Percentiles rank a stretch among this genome's conserved stretches.
These are phyloP conservation scores for Bryopsis sp. DNA, from an alignment of 139 green algal species.

Conservation along the genomic window DNA sequence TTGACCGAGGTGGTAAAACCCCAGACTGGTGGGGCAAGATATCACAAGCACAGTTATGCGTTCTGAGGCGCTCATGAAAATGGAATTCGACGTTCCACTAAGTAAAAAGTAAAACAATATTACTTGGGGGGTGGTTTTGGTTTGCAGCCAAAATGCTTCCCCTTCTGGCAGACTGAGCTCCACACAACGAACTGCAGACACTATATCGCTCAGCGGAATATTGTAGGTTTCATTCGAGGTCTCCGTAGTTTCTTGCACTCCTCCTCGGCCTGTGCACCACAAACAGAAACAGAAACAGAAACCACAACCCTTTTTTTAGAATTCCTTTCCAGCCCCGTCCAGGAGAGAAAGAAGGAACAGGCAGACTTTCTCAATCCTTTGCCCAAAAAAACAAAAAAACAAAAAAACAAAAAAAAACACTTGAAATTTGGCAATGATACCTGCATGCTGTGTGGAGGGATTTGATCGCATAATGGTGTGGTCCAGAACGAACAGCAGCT, in stretches of 20 bases:
- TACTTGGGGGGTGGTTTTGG: neutral
- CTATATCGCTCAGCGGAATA: neutral
- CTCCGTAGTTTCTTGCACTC: neutral
- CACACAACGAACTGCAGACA: conserved; percentile 23
- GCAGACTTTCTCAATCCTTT: neutral
- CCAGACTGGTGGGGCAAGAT: neutral
- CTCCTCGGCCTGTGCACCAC: neutral
- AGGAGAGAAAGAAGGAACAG: conserved; percentile 2
- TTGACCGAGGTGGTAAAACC: neutral
- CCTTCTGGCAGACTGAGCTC: conserved; percentile 55
- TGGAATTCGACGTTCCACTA: neutral
- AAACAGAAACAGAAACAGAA: too few species aligned
- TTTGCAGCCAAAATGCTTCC: conserved; percentile 47
- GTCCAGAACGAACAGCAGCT: conserved; percentile 51
- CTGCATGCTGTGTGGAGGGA: conserved; percentile 25
- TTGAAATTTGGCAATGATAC: too few species aligned
- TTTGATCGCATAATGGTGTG: conserved; percentile 31
- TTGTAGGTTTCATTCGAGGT: neutral
- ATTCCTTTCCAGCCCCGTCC: neutral
- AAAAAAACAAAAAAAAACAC: too few species aligned
- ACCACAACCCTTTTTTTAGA: neutral
- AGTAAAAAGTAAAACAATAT: neutral
- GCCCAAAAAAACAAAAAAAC: too few species aligned
- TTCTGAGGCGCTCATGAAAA: neutral
- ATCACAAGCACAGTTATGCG: neutral